phyloP scores from a whole-genome alignment of 2,329 filamentous ascomycete genomes.

The Apiospora malaysiana region DNA sequence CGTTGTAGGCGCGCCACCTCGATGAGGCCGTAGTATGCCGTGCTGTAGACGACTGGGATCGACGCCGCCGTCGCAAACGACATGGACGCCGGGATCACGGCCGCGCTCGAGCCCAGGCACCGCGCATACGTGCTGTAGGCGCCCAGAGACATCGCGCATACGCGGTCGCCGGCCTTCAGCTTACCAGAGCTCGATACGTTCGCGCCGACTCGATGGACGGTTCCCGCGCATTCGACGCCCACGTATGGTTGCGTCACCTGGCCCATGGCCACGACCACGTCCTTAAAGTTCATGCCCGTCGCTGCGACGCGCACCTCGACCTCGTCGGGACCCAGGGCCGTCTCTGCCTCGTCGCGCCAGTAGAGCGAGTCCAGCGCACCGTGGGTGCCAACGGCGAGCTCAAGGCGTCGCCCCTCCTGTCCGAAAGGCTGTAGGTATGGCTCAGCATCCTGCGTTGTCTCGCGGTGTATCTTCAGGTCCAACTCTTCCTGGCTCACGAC shows the following conservation, averaged over 20 bases:
- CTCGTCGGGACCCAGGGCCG: conserved; percentile 42
- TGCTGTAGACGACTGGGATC: conserved; percentile 25
- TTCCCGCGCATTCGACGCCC: conserved; percentile 21
- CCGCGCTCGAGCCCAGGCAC: conserved; percentile 36
- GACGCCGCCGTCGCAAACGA: conserved; percentile 29
- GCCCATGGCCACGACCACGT: conserved; percentile 35
- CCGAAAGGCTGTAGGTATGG: conserved; percentile 32
- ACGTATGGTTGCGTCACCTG: conserved; percentile 8
- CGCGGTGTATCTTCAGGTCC: conserved; percentile 34
- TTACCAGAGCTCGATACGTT: conserved; percentile 20
- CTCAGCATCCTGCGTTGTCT: conserved; percentile 26
- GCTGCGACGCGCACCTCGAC: conserved; percentile 38
- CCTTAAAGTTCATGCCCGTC: conserved; percentile 37
- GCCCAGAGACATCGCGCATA: conserved; percentile 46
- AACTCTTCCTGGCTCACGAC: conserved; percentile 32
- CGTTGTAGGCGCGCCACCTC: conserved; percentile 20
- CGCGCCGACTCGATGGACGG: conserved; percentile 24
- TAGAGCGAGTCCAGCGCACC: conserved; percentile 29
- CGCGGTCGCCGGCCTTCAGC: conserved; percentile 36
- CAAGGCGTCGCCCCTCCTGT: conserved; percentile 28
- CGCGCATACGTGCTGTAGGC: conserved; percentile 38
- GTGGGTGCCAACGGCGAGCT: conserved; percentile 22
- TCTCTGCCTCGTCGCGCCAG: conserved; percentile 27
- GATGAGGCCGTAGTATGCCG: conserved; percentile 25
- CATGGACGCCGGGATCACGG: conserved; percentile 36